Evolutionary conservation across 2,329 filamentous ascomycete genomes (phyloP).

Genomic region (Aureobasidium sp.): DNA sequence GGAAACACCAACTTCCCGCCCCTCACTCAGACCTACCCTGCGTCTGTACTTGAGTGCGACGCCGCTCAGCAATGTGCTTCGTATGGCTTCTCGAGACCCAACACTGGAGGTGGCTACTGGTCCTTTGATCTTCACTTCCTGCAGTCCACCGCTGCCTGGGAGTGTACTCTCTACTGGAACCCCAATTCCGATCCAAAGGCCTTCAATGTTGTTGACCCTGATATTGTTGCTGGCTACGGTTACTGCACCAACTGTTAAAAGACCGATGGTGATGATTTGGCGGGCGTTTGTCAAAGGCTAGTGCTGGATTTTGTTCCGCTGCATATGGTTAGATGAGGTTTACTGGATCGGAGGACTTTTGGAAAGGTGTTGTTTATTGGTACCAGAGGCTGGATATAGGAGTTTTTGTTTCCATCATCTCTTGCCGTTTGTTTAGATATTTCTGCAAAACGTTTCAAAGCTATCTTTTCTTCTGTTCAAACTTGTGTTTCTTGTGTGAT

Average conservation of each 20-base stretch:
- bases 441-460: no score
- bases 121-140: neutral
- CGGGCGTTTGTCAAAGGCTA: no score
- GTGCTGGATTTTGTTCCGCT: no score
- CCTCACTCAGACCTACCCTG: neutral
- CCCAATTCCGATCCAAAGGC: neutral
- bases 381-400: no score
- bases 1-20: neutral
- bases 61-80: neutral
- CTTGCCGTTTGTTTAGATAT: no score
- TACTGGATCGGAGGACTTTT: no score
- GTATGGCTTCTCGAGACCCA: neutral
- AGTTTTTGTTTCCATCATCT: no score
- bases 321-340: no score
- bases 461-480: no score
- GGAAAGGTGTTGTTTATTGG: no score
- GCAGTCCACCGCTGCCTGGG: neutral
- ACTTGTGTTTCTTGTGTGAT: no score
- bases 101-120: neutral
- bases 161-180: neutral
- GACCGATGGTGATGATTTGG: neutral
- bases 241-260: neutral
- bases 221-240: neutral
- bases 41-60: neutral
- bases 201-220: neutral